Conservation (phyloP, 805 yeast genomes). For the Pichia cabralensis region DNA sequence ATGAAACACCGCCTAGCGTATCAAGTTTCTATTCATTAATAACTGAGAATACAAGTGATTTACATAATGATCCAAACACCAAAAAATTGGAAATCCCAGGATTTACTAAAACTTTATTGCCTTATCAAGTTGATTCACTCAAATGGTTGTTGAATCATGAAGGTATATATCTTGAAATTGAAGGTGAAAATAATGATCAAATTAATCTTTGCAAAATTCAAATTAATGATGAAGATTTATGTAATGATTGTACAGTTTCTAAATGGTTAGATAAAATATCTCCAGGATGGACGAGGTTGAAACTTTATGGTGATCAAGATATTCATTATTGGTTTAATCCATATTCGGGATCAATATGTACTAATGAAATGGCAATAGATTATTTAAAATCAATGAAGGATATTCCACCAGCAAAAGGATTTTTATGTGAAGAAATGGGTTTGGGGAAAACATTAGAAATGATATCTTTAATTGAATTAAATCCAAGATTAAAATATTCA, state of each 20-base stretch:
- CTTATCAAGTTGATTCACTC: constrained; percentile 45
- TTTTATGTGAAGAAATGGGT: constrained; percentile 95
- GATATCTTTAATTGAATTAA: constrained; percentile 50
- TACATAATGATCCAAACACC: constrained; percentile 5
- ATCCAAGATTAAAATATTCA: constrained; percentile 37
- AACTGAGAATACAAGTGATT: constrained; percentile 32
- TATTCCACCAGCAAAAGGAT: constrained; percentile 39
- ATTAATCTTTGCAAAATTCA: constrained; percentile 10
- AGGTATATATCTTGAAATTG: constrained; percentile 21
- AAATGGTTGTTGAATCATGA: constrained; percentile 49
- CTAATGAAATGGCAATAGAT: constrained; percentile 23
- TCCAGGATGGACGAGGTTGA: constrained; percentile 43
- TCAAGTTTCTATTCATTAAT: constrained; percentile 39
- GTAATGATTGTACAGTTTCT: too few species aligned
- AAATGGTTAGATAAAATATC: constrained; percentile 31
- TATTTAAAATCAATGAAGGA: constrained; percentile 10
- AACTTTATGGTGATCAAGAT: not conserved
- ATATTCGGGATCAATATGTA: constrained; percentile 38
- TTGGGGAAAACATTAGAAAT: constrained; percentile 90
- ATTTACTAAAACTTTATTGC: constrained; percentile 18
- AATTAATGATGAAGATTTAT: constrained; percentile 15
- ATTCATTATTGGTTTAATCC: constrained; percentile 35
- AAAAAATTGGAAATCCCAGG: constrained; percentile 10
- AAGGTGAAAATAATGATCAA: constrained; percentile 4
- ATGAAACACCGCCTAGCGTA: constrained; percentile 15